phyloP scores from a whole-genome alignment of 805 yeast genomes.

The Teunomyces lycoperdinae region DNA sequence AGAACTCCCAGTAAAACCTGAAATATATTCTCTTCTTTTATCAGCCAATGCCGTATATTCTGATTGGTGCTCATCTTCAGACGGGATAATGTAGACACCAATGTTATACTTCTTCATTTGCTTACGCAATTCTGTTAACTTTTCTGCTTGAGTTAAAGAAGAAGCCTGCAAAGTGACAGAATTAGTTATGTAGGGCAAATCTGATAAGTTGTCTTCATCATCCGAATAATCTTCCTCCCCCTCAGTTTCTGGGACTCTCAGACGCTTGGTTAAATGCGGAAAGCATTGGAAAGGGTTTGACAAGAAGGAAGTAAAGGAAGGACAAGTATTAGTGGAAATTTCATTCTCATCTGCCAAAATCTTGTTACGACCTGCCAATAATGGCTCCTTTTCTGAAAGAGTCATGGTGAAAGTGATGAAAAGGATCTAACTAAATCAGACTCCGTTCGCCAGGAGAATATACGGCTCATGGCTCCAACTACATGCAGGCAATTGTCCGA shows the following conservation, averaged over 20 bases:
- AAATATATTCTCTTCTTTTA: conserved; percentile 75
- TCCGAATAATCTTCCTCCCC: conserved; percentile 15
- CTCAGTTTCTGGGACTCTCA: not conserved
- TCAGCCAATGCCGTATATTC: conserved; percentile 85
- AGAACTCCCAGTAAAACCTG: conserved; percentile 91
- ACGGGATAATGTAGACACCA: conserved; percentile 73
- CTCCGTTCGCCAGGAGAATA: conserved; percentile 1
- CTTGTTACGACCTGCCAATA: not conserved
- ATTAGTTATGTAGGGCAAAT: conserved; percentile 21
- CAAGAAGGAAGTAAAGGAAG: conserved; percentile 17
- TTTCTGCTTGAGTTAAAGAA: conserved; percentile 21
- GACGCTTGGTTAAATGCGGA: conserved; percentile 12
- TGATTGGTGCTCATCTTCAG: conserved; percentile 92
- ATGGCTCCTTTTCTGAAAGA: not conserved
- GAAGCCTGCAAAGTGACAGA: conserved; percentile 5
- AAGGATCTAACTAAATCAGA: not conserved
- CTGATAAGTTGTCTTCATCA: conserved; percentile 21
- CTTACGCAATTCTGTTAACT: conserved; percentile 58
- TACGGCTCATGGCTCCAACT: no score
- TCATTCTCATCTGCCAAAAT: not conserved
- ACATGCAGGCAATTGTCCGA: not conserved
- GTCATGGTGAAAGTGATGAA: not conserved
- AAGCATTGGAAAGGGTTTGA: conserved; percentile 24
- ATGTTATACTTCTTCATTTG: conserved; percentile 62
- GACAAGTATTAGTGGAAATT: conserved; percentile 15